These are phyloP conservation scores for Thuja plicata DNA, from an alignment of 83 land plant genomes.

Conservation along the genomic window DNA sequence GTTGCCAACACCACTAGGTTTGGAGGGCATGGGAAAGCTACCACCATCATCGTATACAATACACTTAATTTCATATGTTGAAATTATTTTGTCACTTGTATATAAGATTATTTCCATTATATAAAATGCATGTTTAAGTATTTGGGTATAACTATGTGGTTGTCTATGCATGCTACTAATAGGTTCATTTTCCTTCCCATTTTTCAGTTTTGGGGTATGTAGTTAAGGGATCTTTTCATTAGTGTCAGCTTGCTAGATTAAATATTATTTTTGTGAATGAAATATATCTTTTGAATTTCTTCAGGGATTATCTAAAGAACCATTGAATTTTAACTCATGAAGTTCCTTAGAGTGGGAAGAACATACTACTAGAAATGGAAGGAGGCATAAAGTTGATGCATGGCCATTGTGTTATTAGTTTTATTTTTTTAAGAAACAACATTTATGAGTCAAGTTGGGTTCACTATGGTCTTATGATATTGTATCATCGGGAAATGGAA, in stretches of 20 bases:
- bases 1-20: constrained; percentile 28
- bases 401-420: not conserved
- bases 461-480: not conserved
- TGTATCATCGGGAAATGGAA: too few species aligned
- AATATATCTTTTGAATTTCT: constrained; percentile 1
- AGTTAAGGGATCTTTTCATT: not conserved
- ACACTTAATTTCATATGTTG: too few species aligned
- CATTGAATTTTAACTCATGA: constrained; percentile 14
- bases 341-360: constrained; percentile 83
- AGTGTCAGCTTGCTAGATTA: not conserved
- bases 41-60: constrained; percentile 52
- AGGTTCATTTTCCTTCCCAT: not conserved
- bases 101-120: too few species aligned
- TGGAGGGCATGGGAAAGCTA: constrained; percentile 38
- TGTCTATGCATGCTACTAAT: not conserved
- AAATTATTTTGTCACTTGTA: too few species aligned
- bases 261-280: not conserved
- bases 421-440: not conserved
- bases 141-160: too few species aligned
- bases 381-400: constrained; percentile 34
- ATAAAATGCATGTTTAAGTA: not conserved
- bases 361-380: constrained; percentile 74
- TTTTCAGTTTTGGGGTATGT: too few species aligned
- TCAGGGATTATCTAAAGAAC: constrained; percentile 27
- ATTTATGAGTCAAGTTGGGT: not conserved